Conservation (phyloP, 2,329 filamentous ascomycete genomes). For the Cladosporium sp. region DNA sequence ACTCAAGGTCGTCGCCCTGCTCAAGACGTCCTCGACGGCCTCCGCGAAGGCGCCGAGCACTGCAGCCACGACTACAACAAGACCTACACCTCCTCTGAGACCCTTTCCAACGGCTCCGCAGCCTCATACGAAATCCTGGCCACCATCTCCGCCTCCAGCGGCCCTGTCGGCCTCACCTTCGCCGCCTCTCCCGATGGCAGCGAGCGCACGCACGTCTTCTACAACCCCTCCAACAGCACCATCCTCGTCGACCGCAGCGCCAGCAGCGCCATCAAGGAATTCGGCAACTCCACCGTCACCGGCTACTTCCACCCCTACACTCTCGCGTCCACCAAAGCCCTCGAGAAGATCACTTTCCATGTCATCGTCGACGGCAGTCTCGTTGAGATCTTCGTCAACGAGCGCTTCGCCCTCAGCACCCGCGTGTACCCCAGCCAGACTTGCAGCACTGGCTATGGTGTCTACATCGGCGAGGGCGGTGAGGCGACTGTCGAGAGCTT, state of each 20-base stretch:
- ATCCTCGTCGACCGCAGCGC: conserved; percentile 47
- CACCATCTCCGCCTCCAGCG: conserved; percentile 36
- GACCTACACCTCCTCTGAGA: conserved; percentile 34
- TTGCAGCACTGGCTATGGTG: conserved; percentile 46
- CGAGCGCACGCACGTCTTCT: conserved; percentile 49
- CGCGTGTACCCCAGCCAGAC: conserved; percentile 48
- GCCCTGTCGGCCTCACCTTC: conserved; percentile 45
- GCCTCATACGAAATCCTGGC: conserved; percentile 15
- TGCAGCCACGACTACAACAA: conserved; percentile 24
- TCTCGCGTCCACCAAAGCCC: conserved; percentile 27
- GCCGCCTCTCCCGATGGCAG: conserved; percentile 44
- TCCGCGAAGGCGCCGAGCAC: conserved; percentile 37
- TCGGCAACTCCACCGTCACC: conserved; percentile 46
- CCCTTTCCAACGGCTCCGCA: conserved; percentile 39
- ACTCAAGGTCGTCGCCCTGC: conserved; percentile 48
- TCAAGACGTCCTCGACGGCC: conserved; percentile 45
- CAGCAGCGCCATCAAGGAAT: conserved; percentile 45
- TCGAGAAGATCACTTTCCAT: conserved; percentile 45
- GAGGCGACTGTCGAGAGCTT: conserved; percentile 39
- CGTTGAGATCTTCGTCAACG: conserved; percentile 50
- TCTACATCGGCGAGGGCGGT: conserved; percentile 41
- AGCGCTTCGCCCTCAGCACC: conserved; percentile 42
- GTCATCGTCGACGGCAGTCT: conserved; percentile 51
- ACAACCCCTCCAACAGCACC: conserved; percentile 47
- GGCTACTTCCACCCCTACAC: conserved; percentile 51